Conservation (phyloP, 2,329 filamentous ascomycete species). For the Aspergillus nomiae region DNA sequence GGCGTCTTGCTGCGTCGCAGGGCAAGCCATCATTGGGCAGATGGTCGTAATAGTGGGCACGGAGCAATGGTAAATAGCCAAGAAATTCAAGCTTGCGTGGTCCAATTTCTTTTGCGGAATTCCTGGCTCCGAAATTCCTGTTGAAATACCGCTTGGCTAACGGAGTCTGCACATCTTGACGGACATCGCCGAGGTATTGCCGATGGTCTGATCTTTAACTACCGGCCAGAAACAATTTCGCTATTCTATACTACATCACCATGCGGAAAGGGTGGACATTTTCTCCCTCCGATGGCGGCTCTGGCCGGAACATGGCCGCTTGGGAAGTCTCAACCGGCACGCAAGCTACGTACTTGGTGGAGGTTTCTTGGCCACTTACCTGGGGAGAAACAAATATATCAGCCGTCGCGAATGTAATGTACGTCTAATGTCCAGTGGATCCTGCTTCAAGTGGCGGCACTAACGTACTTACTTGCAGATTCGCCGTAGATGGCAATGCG, state of each 20-base stretch:
- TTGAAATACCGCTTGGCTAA: not conserved
- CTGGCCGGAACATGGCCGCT: conserved; percentile 14
- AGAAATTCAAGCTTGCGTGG: not conserved
- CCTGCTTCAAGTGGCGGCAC: not conserved
- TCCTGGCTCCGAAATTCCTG: not conserved
- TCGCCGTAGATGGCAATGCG: conserved; percentile 33
- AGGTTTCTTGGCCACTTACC: conserved; percentile 28
- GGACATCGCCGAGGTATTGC: not conserved
- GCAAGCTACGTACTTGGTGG: conserved; percentile 22
- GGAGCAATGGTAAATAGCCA: not conserved
- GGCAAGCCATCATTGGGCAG: not conserved
- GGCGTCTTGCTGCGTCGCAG: not conserved
- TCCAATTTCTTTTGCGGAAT: not conserved
- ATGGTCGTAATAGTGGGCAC: not conserved
- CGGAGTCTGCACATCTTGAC: not conserved
- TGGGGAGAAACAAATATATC: conserved; percentile 17
- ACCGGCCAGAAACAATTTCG: not conserved
- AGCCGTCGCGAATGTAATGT: conserved; percentile 21
- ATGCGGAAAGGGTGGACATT: conserved; percentile 13
- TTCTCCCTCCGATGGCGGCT: not conserved
- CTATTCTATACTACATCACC: not conserved
- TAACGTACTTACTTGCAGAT: conserved; percentile 15
- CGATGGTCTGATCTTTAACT: not conserved
- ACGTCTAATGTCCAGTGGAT: not conserved
- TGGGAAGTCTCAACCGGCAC: conserved; percentile 15